Evolutionary conservation across 805 yeast genomes (phyloP), one percentile per base, ranked within the genome.

Genomic region (Barnettozyma botsteinii): DNA sequence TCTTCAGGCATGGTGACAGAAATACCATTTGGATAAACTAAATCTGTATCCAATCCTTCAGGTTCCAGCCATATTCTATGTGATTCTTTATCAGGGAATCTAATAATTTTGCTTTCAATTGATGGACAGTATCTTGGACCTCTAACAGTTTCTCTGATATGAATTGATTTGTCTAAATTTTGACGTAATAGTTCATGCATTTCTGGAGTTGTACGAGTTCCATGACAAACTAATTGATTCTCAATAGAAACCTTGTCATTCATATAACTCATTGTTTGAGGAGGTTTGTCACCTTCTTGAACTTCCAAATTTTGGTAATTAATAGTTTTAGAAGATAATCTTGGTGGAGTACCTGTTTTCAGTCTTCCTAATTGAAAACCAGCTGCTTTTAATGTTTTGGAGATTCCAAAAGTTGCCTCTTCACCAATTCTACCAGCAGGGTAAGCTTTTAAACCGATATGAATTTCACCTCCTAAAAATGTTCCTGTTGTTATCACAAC

Each of bases 101-200:
- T 73, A 30, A 84, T 73, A 22, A 93, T 69, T 56, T 93, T 93
- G 6, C 95, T 79, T 59, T 93, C 99, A 37, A 93, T 78, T 0
- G 98, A 91, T 1, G 99, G 99, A 61, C 99, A 93, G 59, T 93
- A 93, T 22, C 99, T 66, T 2, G 99, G 99, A 0, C 98, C 98
- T 51, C 85, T 85, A 6, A 91, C 95, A 0, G 95, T 83, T 62
- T 93, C 98, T 44, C 89, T 66, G 24, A 93, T 91, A 60, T 93
- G 99, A 7, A 93, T 77, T 5, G 96, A 80, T 53, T 84, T 75
- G 56, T 85, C 83, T 34, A 93, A 66, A 55, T 93, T 91, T 1
- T 69, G 61, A 12, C 78, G 64, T 17, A 93, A 67, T 29, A 86
- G 62, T 2, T 79, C 71, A 56, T 89, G 97, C 41, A 95, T 65